phyloP scores from a whole-genome alignment of 139 green algal genomes.

The Volvox africanus region DNA sequence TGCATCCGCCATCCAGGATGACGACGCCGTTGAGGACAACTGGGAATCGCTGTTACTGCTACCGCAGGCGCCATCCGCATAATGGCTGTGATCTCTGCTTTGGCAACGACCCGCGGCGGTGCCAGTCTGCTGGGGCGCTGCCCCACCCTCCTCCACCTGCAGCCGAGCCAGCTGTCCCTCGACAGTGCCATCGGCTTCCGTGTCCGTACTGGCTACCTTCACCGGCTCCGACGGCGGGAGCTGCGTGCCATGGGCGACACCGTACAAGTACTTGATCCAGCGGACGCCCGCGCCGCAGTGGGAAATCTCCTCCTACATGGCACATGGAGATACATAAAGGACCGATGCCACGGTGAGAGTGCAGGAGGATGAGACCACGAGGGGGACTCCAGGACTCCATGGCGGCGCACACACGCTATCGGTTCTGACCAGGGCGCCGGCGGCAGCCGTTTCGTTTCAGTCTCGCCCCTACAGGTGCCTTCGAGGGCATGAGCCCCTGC shows the following conservation, averaged over 20 bases:
- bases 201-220: not conserved
- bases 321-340: not conserved
- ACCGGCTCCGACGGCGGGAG: not conserved
- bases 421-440: no score
- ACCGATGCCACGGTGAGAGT: no score
- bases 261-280: constrained; percentile 85
- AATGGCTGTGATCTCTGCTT: not conserved
- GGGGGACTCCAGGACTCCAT: no score
- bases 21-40: not conserved
- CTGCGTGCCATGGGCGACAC: constrained; percentile 32
- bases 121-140: not conserved
- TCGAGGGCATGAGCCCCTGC: no score
- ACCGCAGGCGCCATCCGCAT: not conserved
- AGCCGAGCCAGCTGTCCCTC: not conserved
- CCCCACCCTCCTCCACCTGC: not conserved
- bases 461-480: no score
- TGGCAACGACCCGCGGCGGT: not conserved
- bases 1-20: constrained; percentile 68
- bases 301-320: constrained; percentile 85
- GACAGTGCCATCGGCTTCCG: not conserved
- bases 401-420: no score
- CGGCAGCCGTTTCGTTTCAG: no score
- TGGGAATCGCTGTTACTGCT: not conserved
- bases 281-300: constrained; percentile 90
- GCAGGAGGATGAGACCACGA: no score